Base-by-base conservation (phyloP, 495 filamentous ascomycete genomes). In the Pseudomonodictys pantanalensis region DNA sequence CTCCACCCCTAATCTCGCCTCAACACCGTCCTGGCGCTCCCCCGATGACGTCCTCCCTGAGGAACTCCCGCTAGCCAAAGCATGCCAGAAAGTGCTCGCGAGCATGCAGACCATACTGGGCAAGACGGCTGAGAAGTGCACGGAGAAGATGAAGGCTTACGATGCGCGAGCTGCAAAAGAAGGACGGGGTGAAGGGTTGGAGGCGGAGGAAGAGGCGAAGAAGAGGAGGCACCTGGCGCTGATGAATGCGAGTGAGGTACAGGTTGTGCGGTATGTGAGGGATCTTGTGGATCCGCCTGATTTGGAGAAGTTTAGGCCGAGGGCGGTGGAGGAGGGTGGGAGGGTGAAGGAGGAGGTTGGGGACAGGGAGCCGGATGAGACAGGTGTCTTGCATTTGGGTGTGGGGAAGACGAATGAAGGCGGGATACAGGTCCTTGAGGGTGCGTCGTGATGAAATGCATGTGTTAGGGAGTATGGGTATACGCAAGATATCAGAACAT, bases 61-160 rank as follows among this genome's bases (percentile, higher is more conserved):
- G 22, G 83, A 91, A 8, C 71, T 97, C 24, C 93, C 93, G 7
- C 77, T 98, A 0, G 90, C 92, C 1, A 83, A 80, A 56, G 88
- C 93, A 0, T 81, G 85, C 3, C 87, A 92, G 76, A 91, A 87
- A 75, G 93, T 96, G 8, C 70, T 97, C n/a, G 90, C 85, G 0
- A 92, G 87, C 68, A 97, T 97, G 93, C 90, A 96, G 61, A 78
- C 83, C 62, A 84, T 97, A 30, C 73, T 98, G 35, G 79, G 80
- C 62, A 84, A 83, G 76, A 98, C 93, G 29, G 82, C 85, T 68
- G 78, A 81, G 66, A 79, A 77, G 56, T 86, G 90, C 57, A 80
- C 87, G 69, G 67, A 71, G 26, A 81, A 82, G 58, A 66, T 87
- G 50, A 66, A 74, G 59, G 68, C 58, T 46, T 32, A 66, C 49